Base-by-base conservation (phyloP, 2,329 filamentous ascomycete species). In the Aspergillus aculeatinus region DNA sequence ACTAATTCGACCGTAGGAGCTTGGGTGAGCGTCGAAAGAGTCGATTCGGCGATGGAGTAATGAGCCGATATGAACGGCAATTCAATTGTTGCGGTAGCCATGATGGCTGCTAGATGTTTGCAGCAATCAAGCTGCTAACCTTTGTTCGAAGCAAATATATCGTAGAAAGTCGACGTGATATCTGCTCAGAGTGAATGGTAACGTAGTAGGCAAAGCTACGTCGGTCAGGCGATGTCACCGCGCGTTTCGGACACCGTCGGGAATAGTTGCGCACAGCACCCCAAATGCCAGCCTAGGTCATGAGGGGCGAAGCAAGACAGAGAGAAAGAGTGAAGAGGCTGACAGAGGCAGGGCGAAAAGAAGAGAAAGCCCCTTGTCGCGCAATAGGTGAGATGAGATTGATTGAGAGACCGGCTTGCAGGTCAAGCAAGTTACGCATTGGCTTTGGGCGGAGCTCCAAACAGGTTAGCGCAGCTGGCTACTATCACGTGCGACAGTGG, bases 1-100 rank as follows among this genome's bases (percentile, higher is more conserved):
- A 97, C 89, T 27, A 96, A 86, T 12, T 96, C 91, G 63, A 84
- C 80, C 3, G 92, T 97, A 63, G 86, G 86, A 49, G 78, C 77
- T 64, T 85, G 80, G 9, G 84, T 77, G 55, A 88, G 74, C 23
- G 82, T 79, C 35, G 81, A 78, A 56, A 89, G 71, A 7, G 82
- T 82, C n/a, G 80, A 71, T 70, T 87, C 82, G 11, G 84, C 78
- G 51, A 88, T 74, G 31, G 81, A 78, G 70, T 83, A 87, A 66
- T 85, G 84, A 55, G 82, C 80, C 63, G 86, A 80, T 49, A 89
- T 74, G 72, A 84, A 87, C 60, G 83, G 81, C 55, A 85, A 74
- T 74, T 88, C 85, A 42, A 88, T 72, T 56, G 81, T 79, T 53
- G 77, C 77, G 54, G 79, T 78, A 72, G 82, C 84, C 85, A 88